These are phyloP conservation scores for Nakazawaea ernobii DNA, from an alignment of 805 yeast species.

Conservation along the genomic window DNA sequence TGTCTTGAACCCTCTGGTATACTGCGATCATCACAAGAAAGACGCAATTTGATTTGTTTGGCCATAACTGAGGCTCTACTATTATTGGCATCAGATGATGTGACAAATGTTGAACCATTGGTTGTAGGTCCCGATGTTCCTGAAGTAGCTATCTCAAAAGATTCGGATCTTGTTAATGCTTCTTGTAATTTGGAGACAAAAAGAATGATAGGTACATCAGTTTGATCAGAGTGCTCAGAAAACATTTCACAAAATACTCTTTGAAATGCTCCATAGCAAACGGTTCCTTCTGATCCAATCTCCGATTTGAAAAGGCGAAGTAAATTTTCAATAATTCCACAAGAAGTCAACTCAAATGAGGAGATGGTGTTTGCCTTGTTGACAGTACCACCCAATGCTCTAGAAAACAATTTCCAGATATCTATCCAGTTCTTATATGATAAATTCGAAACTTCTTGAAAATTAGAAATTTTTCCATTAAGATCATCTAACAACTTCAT, in stretches of 20 bases:
- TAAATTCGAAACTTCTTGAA: constrained; percentile 13
- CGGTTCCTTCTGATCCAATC: constrained; percentile 21
- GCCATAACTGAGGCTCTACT: constrained; percentile 57
- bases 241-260: constrained; percentile 31
- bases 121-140: constrained; percentile 23
- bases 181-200: constrained; percentile 64
- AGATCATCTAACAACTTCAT: constrained; percentile 24
- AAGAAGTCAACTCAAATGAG: constrained; percentile 68
- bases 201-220: constrained; percentile 29
- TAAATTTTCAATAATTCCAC: constrained; percentile 52
- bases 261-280: constrained; percentile 40
- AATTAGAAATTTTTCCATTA: constrained; percentile 18
- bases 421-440: constrained; percentile 25
- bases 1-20: constrained; percentile 21
- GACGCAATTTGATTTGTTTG: constrained; percentile 58
- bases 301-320: constrained; percentile 27
- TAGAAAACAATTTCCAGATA: constrained; percentile 33
- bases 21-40: constrained; percentile 33
- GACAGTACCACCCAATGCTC: constrained; percentile 24
- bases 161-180: constrained; percentile 65
- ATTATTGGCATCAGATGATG: constrained; percentile 11
- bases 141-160: constrained; percentile 56
- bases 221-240: constrained; percentile 22
- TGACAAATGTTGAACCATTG: constrained; percentile 23
- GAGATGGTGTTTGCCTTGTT: constrained; percentile 34